Evolutionary conservation across 441 rosid species (phyloP).

Genomic region (Populus tomentosa): DNA sequence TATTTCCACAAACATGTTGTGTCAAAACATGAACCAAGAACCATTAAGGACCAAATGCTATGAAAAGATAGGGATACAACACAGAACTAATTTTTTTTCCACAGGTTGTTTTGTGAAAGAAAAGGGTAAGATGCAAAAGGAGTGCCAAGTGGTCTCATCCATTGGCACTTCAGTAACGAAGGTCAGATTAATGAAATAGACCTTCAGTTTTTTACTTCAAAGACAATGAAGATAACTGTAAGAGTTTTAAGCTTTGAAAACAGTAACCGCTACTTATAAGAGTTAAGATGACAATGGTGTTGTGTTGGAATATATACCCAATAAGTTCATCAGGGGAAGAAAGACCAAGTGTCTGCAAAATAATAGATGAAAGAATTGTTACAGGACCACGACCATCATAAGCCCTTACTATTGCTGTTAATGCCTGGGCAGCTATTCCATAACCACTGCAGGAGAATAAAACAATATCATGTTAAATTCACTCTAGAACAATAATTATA

Average conservation of each 20-base stretch:
- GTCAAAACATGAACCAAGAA: not conserved
- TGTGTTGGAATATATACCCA: slow-evolving; percentile 43
- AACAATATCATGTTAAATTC: not conserved
- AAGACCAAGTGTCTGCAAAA: slow-evolving; percentile 61
- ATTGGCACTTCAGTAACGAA: too few relatives aligned
- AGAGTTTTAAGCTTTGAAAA: not conserved
- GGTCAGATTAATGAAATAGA: not conserved
- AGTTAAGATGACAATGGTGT: not conserved
- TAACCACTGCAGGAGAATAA: slow-evolving; percentile 72
- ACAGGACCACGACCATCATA: slow-evolving; percentile 91
- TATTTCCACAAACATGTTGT: not conserved
- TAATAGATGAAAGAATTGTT: slow-evolving; percentile 63
- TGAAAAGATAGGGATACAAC: not conserved
- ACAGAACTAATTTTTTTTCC: not conserved
- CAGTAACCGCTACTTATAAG: not conserved
- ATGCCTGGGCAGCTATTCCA: slow-evolving; percentile 93
- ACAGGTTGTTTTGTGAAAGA: not conserved
- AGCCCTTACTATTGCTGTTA: slow-evolving; percentile 86
- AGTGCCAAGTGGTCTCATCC: too few relatives aligned
- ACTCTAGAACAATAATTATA: not conserved
- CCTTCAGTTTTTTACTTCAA: not conserved
- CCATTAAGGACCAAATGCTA: not conserved
- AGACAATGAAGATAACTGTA: not conserved
- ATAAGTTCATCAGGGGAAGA: slow-evolving; percentile 88
- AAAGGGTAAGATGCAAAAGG: too few relatives aligned